Conservation (phyloP, 1,139 yeast species). For the Nakaseomyces uthaithaninus region DNA sequence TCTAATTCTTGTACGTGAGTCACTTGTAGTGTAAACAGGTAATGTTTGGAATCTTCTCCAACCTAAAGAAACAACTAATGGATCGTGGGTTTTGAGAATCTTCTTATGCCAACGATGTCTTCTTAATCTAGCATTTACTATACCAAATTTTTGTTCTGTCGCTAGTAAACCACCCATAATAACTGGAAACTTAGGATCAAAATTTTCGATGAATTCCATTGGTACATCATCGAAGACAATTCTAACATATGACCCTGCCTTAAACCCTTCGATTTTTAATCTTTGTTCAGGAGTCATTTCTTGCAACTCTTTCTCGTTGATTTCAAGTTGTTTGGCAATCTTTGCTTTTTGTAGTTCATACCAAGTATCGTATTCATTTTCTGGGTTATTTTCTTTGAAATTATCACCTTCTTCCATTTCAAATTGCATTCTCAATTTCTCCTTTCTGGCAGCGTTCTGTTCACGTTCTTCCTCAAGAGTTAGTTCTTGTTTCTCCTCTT, state of each 20-base stretch:
- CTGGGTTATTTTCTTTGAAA: slow-evolving; percentile 64
- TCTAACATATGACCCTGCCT: slow-evolving; percentile 91
- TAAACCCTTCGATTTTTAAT: slow-evolving; percentile 77
- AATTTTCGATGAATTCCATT: slow-evolving; percentile 81
- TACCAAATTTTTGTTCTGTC: slow-evolving; percentile 89
- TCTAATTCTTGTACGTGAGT: slow-evolving; percentile 93
- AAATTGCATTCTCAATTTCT: slow-evolving; percentile 76
- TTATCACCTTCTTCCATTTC: slow-evolving; percentile 82
- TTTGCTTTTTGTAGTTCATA: slow-evolving; percentile 94
- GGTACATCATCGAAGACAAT: slow-evolving; percentile 78
- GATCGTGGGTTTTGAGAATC: slow-evolving; percentile 91
- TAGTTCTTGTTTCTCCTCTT: slow-evolving; percentile 36
- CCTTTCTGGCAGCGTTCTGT: slow-evolving; percentile 81
- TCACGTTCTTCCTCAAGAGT: slow-evolving; percentile 65
- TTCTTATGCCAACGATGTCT: slow-evolving; percentile 99
- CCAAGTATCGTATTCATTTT: slow-evolving; percentile 85
- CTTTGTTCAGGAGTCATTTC: slow-evolving; percentile 71
- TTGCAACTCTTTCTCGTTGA: slow-evolving; percentile 73
- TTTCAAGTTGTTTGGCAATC: slow-evolving; percentile 91
- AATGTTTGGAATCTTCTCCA: slow-evolving; percentile 98
- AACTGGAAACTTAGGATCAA: slow-evolving; percentile 77
- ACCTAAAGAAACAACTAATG: slow-evolving; percentile 84
- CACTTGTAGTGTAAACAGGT: slow-evolving; percentile 93
- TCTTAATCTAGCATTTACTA: slow-evolving; percentile 86
- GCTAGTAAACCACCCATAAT: slow-evolving; percentile 85